These are phyloP conservation scores for Ogataea henricii DNA, from an alignment of 805 yeast species.

Conservation along the genomic window DNA sequence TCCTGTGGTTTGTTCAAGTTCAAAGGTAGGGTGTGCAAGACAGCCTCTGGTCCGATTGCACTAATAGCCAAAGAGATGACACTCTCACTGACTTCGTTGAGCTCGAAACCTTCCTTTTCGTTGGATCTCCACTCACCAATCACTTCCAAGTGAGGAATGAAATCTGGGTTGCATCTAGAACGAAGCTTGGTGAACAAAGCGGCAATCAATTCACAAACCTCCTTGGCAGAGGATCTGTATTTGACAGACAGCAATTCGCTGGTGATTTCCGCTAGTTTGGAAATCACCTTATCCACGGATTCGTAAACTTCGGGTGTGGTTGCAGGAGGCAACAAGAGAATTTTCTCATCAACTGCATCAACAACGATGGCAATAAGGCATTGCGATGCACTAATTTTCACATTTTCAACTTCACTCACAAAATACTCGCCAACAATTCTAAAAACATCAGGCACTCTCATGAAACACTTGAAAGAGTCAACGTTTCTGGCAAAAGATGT, in stretches of 20 bases:
- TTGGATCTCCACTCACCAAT: constrained; percentile 87
- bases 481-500: constrained; percentile 50
- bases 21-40: constrained; percentile 73
- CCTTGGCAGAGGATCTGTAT: constrained; percentile 75
- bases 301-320: constrained; percentile 55
- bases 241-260: constrained; percentile 64
- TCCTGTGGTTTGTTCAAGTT: constrained; percentile 63
- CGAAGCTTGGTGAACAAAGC: constrained; percentile 65
- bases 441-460: constrained; percentile 58
- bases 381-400: constrained; percentile 78
- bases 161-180: constrained; percentile 68
- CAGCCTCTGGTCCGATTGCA: constrained; percentile 84
- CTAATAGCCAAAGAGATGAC: constrained; percentile 79
- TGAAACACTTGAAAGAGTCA: constrained; percentile 53
- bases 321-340: constrained; percentile 53
- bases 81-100: constrained; percentile 73
- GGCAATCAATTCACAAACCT: constrained; percentile 67
- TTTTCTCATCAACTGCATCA: constrained; percentile 63
- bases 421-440: constrained; percentile 63
- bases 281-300: constrained; percentile 53
- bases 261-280: constrained; percentile 53
- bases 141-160: constrained; percentile 62
- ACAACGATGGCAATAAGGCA: constrained; percentile 79
- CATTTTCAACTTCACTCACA: constrained; percentile 60
- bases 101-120: constrained; percentile 67